These are phyloP conservation scores for Hygrophila difformis DNA, from an alignment of 257 asterid species.

Conservation along the genomic window DNA sequence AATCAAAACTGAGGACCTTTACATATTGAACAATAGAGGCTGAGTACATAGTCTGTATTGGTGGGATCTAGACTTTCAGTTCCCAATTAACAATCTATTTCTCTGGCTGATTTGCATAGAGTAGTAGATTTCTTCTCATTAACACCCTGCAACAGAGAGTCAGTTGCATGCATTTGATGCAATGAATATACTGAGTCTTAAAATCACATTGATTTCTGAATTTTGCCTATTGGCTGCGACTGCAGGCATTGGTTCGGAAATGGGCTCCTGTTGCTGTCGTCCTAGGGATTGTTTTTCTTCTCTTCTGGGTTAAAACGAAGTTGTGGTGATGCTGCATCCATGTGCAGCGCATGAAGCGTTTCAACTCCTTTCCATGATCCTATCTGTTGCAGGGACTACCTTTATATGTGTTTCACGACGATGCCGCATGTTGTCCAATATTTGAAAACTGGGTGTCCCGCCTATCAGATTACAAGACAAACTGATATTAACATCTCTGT, in stretches of 20 bases:
- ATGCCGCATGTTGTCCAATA: background rate
- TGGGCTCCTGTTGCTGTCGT: conserved; percentile 95
- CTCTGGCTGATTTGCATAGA: no score
- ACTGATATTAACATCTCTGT: background rate
- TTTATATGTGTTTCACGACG: no score
- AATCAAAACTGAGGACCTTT: background rate
- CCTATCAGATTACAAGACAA: conserved; percentile 10
- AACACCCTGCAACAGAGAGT: no score
- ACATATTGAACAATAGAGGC: no score
- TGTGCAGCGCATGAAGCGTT: conserved; percentile 21
- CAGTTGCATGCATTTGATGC: no score
- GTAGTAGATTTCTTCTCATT: no score
- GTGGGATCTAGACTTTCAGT: no score
- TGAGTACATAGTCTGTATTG: no score
- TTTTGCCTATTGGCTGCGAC: conserved; percentile 11
- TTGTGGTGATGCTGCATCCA: conserved; percentile 53
- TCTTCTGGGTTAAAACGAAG: conserved; percentile 75
- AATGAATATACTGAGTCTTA: no score
- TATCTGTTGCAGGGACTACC: no score
- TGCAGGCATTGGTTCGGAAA: conserved; percentile 84
- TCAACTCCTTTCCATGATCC: background rate
- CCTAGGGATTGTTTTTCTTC: conserved; percentile 73
- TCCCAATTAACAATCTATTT: no score
- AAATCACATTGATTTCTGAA: no score
- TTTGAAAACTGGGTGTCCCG: conserved; percentile 7